A percentile compares a stretch with the other conserved stretches of the same genome.
These are phyloP conservation scores for Galerina sulciceps DNA, from an alignment of 768 basidiomycete species.

Conservation along the genomic window DNA sequence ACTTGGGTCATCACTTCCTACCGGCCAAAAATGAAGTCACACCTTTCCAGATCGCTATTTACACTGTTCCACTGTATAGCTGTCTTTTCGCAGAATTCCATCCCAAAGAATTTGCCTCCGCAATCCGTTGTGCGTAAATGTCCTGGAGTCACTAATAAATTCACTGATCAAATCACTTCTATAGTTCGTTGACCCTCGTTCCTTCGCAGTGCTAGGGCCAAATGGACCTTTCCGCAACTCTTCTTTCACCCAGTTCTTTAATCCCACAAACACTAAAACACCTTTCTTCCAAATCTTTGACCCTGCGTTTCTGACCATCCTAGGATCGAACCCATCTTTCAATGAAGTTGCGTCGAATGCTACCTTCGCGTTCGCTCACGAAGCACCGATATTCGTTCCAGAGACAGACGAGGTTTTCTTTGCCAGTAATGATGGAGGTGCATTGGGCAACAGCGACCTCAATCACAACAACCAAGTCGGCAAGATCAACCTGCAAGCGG, in stretches of 20 bases:
- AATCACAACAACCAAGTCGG: constrained; percentile 66
- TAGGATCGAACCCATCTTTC: constrained; percentile 62
- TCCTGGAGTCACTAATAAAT: background rate
- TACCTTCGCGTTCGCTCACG: constrained; percentile 76
- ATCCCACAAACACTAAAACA: constrained; percentile 33
- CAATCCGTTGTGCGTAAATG: constrained; percentile 33
- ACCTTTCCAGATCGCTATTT: background rate
- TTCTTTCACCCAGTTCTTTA: constrained; percentile 46
- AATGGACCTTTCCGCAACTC: constrained; percentile 42
- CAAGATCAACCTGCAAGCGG: constrained; percentile 64
- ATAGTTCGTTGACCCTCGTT: constrained; percentile 54
- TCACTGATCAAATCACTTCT: background rate
- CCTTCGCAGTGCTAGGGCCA: constrained; percentile 55
- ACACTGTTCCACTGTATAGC: background rate
- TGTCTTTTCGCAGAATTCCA: constrained; percentile 1
- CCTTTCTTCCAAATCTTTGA: constrained; percentile 64
- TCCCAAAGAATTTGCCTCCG: constrained; percentile 25
- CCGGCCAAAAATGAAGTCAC: background rate
- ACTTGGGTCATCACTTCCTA: background rate
- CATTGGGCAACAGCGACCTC: constrained; percentile 64
- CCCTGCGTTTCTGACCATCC: constrained; percentile 56
- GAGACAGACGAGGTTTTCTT: constrained; percentile 79
- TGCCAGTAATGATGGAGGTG: constrained; percentile 68
- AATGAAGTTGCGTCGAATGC: constrained; percentile 62
- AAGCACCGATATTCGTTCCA: constrained; percentile 72